Evolutionary conservation across 2,329 filamentous ascomycete species (phyloP), one percentile per base, ranked within the genome.

Genomic region (Zymoseptoria pseudotritici): DNA sequence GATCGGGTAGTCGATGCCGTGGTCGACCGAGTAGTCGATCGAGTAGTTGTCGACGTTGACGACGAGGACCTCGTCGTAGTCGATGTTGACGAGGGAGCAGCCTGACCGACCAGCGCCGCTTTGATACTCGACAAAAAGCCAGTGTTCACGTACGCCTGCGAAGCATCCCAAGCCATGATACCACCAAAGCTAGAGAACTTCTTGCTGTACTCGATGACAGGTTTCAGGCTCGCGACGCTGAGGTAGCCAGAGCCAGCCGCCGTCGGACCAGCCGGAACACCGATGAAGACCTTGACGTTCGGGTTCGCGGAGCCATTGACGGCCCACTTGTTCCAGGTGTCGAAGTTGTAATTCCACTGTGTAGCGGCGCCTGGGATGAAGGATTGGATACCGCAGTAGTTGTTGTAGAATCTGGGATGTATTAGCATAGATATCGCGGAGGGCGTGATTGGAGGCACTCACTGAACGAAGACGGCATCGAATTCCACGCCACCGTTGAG

Each of bases 401-500:
- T 78, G 65, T 79, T 78, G 68, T 78, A 78, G 60, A 77, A 78
- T 57, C 78, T 76, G 9, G 77, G 69, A 56, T 17, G 7, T 7
- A 17, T 46, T 17, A 46, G 36, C 36, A 46, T n/a, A 7, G 36
- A 3, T 1, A 13, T n/a, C 3, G 13, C 36, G 36, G 11, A n/a
- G 3, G 2, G 3, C 36, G 2, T n/a, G 4, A 46, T 17, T 46
- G 69, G 76, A 29, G n/a, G 1, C 17, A 46, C 36, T 46, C 3
- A 46, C 36, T 46, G 36, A 46, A 46, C 36, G 17, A 46, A 46
- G 36, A 78, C 67, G 3, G 72, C 72, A 56, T 78, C 77, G 63
- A 71, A 72, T 80, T 79, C 67, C 86, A 91, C 74, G 86, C 86
- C 0, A 86, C 86, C 0, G 84, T 85, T 2, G 4, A 70, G 65